Percentiles rank a stretch among this genome's conserved stretches.
These are phyloP conservation scores for Sphaerobolus stellatus DNA, from an alignment of 1,284 basidiomycete genomes.

Conservation along the genomic window DNA sequence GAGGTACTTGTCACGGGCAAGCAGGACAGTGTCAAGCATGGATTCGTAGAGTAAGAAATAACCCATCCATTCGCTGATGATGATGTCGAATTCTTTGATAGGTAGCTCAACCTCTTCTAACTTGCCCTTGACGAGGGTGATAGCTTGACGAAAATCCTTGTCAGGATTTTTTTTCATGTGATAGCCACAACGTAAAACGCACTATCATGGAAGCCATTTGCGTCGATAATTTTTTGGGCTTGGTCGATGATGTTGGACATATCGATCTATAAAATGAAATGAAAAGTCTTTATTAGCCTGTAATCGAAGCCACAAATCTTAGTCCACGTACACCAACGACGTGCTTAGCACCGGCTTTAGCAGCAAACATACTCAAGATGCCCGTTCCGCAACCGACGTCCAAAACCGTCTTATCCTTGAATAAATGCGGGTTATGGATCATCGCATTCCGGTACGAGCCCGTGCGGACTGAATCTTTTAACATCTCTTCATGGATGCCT, in stretches of 20 bases:
- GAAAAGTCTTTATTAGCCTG: not conserved
- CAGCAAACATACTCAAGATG: conserved; percentile 98
- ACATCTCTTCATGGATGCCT: conserved; percentile 99
- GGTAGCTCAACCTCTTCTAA: conserved; percentile 90
- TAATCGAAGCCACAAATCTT: no score
- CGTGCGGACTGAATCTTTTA: conserved; percentile 96
- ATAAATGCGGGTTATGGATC: conserved; percentile 92
- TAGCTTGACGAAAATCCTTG: conserved; percentile 48
- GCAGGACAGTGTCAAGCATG: conserved; percentile 98
- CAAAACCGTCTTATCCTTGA: conserved; percentile 94
- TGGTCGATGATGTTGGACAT: conserved; percentile 99
- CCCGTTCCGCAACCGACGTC: conserved; percentile 99
- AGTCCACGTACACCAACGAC: conserved; percentile 79
- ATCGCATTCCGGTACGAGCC: conserved; percentile 95
- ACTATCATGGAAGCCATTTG: conserved; percentile 96
- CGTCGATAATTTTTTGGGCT: conserved; percentile 94
- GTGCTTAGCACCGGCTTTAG: conserved; percentile 94
- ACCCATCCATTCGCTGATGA: conserved; percentile 99
- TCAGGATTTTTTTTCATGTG: not conserved
- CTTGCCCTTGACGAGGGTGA: conserved; percentile 97
- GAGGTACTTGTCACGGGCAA: conserved; percentile 96
- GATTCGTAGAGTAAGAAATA: conserved; percentile 97
- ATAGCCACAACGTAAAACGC: conserved; percentile 34
- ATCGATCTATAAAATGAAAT: conserved; percentile 70
- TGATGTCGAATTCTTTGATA: conserved; percentile 91